Conservation (phyloP, 768 basidiomycete genomes). For the Gyrodon lividus region DNA sequence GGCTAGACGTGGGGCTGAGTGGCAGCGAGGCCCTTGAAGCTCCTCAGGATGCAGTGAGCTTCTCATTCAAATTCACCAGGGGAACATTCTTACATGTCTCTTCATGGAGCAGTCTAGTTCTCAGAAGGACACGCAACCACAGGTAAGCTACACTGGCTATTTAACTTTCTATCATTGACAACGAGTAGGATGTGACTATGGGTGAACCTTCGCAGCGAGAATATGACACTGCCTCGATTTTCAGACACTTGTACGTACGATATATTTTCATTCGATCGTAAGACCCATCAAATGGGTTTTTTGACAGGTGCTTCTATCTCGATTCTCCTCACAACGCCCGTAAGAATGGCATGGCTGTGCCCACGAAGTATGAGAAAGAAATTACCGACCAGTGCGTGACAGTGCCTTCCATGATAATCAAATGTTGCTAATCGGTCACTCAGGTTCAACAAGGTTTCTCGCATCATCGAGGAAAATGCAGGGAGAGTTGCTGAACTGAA, state of each 20-base stretch:
- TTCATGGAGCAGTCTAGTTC: constrained; percentile 10
- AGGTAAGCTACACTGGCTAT: constrained; percentile 5
- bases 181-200: constrained; percentile 51
- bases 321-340: constrained; percentile 77
- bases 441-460: constrained; percentile 57
- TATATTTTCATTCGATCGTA: neutral
- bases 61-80: no score
- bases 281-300: neutral
- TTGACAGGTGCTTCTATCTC: constrained; percentile 80
- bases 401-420: neutral
- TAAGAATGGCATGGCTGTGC: constrained; percentile 59
- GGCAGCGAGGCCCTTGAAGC: constrained; percentile 25
- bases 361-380: constrained; percentile 49
- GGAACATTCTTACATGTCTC: neutral
- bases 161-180: neutral
- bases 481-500: constrained; percentile 67
- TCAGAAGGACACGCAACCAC: neutral
- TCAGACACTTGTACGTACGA: constrained; percentile 71
- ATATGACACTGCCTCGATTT: constrained; percentile 78
- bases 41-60: constrained; percentile 11
- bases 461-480: constrained; percentile 63
- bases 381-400: constrained; percentile 52
- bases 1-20: constrained; percentile 30
- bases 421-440: neutral
- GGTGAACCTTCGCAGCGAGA: constrained; percentile 73